A percentile compares a stretch with the other conserved stretches of the same genome.
Conservation (phyloP, 257 asterid species). For the Ocimum tenuiflorum region DNA sequence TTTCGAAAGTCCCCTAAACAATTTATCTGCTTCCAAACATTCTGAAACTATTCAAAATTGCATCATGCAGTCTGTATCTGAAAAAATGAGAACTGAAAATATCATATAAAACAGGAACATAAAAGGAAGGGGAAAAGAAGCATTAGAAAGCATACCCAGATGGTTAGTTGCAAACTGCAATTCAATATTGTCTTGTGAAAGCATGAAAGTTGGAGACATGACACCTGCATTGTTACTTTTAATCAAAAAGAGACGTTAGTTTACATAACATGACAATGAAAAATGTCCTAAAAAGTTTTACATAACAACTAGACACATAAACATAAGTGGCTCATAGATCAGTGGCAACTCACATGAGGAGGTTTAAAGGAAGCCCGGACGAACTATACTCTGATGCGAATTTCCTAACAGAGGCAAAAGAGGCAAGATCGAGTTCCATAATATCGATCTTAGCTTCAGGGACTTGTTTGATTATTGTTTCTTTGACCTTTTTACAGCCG, state of each 20-base stretch:
- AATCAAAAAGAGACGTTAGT: slow-evolving; percentile 3
- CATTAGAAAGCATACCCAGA: slow-evolving; percentile 30
- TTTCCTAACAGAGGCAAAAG: slow-evolving; percentile 47
- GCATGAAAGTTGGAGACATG: slow-evolving; percentile 57
- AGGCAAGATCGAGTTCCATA: slow-evolving; percentile 48
- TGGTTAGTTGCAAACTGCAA: slow-evolving; percentile 76
- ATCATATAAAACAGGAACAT: not conserved
- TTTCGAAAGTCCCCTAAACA: not conserved
- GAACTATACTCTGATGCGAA: slow-evolving; percentile 43
- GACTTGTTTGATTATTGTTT: slow-evolving; percentile 30
- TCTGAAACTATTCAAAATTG: not conserved
- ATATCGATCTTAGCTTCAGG: slow-evolving; percentile 50
- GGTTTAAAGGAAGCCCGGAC: slow-evolving; percentile 41
- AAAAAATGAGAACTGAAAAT: not conserved
- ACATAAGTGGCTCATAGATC: not conserved
- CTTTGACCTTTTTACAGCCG: slow-evolving; percentile 29
- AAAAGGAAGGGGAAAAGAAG: not conserved
- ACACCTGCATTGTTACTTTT: slow-evolving; percentile 68
- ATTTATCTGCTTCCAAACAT: too few species aligned
- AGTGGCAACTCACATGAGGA: slow-evolving; percentile 46
- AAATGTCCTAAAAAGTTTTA: not conserved
- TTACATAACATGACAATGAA: not conserved
- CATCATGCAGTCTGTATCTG: not conserved
- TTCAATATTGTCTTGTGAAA: slow-evolving; percentile 54
- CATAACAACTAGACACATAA: not conserved